Conservation (phyloP, 106 monocot species). For the Dendrobium huoshanense region DNA sequence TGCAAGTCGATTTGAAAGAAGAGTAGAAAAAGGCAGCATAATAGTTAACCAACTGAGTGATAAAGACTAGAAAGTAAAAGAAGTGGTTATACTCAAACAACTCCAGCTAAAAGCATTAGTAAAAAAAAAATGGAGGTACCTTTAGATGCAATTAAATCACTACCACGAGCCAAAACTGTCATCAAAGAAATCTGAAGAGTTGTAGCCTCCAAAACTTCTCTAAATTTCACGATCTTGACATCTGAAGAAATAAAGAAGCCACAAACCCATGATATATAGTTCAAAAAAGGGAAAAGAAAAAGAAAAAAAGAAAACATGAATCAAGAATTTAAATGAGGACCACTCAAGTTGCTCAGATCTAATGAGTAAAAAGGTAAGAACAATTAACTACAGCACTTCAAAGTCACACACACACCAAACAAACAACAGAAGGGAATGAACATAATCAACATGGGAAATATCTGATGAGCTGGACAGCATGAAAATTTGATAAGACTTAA, state of each 20-base stretch:
- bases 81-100: too few species aligned
- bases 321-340: background rate
- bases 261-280: background rate
- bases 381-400: background rate
- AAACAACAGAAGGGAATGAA: too few species aligned
- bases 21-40: background rate
- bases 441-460: too few species aligned
- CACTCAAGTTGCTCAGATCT: background rate
- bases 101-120: background rate
- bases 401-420: too few species aligned
- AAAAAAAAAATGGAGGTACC: conserved; percentile 18
- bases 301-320: background rate
- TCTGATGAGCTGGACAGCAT: too few species aligned
- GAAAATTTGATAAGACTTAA: too few species aligned
- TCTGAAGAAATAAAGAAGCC: conserved; percentile 20
- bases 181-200: conserved; percentile 31
- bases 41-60: background rate
- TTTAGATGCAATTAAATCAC: conserved; percentile 16
- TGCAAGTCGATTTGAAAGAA: background rate
- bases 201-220: conserved; percentile 33
- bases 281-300: background rate
- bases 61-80: background rate
- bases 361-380: background rate
- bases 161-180: conserved; percentile 20
- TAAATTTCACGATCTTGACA: conserved; percentile 35